Evolutionary conservation across 768 basidiomycete genomes (phyloP), one percentile per base, ranked within the genome.

Genomic region (Pisolithus sp.): DNA sequence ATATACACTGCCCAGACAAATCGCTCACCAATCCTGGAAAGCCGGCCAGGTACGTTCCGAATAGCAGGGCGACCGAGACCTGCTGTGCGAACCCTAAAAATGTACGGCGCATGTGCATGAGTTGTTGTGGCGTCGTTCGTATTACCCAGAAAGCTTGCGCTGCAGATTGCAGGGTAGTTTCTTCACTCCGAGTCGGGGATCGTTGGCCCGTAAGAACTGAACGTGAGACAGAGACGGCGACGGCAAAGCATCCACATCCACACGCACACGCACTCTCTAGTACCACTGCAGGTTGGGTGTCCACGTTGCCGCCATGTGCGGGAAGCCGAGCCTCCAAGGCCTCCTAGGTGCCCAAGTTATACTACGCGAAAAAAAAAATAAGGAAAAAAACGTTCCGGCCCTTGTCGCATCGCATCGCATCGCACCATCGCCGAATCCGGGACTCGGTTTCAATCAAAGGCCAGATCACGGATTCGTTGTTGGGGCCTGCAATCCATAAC

Each of bases 31-130:
- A 28, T 45, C 43, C 24, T n/a, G 23, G 43, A 15, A 5, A 45
- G 21, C 26, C 43, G 43, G 43, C 26, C 43, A 45, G 43, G 43
- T 1, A 45, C 43, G 23, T 8, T 17, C 43, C 43, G 43, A 26
- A 45, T 45, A 45, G 13, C 13, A 26, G 8, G 43, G 23, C 24
- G 43, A 23, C 15, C 7, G 24, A 28, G 43, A 28, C 24, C n/a
- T 45, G 43, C 43, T 30, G 43, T 30, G 43, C n/a, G 28, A 45
- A 45, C 43, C 43, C 43, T 45, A 45, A 45, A 26, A 45, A 45
- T 45, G 26, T 24, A 45, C 10, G 26, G 24, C 8, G 26, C 26
- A 23, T 18, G 4, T 42, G 15, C 23, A n/a, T 44, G 12, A 5
- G 8, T 44, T 17, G 15, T 26, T 15, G 43, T 28, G 30, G 43